Evolutionary conservation across 2,329 filamentous ascomycete genomes (phyloP).

Genomic region (Botryotinia narcissicola): DNA sequence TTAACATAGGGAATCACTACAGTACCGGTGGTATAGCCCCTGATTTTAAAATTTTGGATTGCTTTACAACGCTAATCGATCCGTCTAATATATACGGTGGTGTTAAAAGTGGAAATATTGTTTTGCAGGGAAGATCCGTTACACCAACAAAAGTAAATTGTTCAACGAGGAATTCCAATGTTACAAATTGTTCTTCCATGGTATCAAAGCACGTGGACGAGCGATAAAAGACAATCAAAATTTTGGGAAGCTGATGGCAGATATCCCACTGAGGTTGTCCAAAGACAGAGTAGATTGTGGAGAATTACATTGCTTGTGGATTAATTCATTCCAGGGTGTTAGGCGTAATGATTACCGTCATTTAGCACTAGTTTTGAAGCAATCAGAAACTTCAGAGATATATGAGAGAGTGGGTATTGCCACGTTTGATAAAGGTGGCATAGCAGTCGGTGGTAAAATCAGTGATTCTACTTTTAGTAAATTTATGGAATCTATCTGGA

Average conservation of each 20-base stretch:
- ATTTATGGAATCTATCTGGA: not conserved
- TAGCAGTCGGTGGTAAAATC: not conserved
- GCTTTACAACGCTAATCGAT: not conserved
- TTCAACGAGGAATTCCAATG: not conserved
- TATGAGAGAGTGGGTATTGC: not conserved
- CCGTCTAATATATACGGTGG: not conserved
- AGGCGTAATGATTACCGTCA: not conserved
- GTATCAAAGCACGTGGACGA: not conserved
- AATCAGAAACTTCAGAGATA: not conserved
- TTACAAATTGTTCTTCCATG: not conserved
- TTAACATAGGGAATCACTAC: not conserved
- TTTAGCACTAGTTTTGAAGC: not conserved
- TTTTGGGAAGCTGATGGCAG: not conserved
- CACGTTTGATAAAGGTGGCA: not conserved
- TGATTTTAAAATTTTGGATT: not conserved
- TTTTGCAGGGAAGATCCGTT: not conserved
- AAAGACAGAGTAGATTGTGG: not conserved
- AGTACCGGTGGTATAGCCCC: not conserved
- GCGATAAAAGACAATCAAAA: not conserved
- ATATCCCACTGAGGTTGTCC: not conserved
- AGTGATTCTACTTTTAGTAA: not conserved
- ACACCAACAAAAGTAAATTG: not conserved
- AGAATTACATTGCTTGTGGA: not conserved
- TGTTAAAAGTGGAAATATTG: not conserved
- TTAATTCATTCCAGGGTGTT: not conserved